Evolutionary conservation across 805 yeast genomes (phyloP), one percentile per base, ranked within the genome.

Genomic region (Candida silvatica): DNA sequence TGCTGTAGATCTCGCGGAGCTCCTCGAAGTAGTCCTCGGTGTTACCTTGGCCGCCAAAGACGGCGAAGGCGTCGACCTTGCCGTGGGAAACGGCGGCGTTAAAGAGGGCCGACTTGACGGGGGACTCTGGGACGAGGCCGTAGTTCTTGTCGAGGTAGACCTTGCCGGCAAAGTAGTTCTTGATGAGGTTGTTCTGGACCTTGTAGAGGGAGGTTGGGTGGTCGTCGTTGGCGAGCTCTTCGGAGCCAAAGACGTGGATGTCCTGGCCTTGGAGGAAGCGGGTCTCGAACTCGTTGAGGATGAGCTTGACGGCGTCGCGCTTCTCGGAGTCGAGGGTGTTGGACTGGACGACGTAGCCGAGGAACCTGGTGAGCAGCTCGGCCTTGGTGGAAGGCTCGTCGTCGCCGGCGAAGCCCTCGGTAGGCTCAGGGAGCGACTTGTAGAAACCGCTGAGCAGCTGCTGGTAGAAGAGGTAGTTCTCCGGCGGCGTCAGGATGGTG

Each of bases 41-140:
- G 67, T 86, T 90, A 63, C 99, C 99, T 68, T 92, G 99, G 53
- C 99, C 99, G 58, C 99, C 98, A 52, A 90, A 92, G 47, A 92
- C 77, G 44, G 97, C 95, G 40, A 72, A 76, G 37, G 88, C 61
- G 41, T 69, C 66, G 30, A 88, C 84, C 34, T 69, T 61, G 28
- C 68, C 63, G 39, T 68, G 67, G 34, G 65, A 54, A n/a, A 72
- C 73, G 36, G 82, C 75, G 34, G 82, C 76, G 42, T 76, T 68
- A 56, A 86, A 70, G 39, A 90, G 68, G 32, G 59, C 61, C 32
- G 59, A 52, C 4, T 43, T 36, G 30, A 47, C 18, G 14, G 46
- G 24, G 12, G 28, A 42, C 14, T 39, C 29, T 14, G 16, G 19
- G 5, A 29, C 33, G 31, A 47, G 31, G 32, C 57, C 56, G 30